Base-by-base conservation (phyloP, 2,329 filamentous ascomycete genomes). In the Phialophora chinensis region DNA sequence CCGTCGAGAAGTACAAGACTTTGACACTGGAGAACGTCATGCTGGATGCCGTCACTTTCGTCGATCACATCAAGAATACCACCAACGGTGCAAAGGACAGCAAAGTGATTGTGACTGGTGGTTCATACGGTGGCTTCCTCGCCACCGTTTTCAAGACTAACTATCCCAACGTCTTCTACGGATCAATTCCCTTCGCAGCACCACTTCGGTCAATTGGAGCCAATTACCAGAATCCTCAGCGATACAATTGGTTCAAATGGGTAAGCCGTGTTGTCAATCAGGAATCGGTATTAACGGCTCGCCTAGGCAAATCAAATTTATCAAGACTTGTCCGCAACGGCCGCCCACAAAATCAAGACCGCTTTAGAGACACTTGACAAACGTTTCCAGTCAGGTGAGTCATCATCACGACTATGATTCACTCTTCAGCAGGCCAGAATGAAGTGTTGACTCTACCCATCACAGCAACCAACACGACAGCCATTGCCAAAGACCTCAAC, bases 11-110 rank as follows among this genome's bases (percentile, higher is more conserved):
- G n/a, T 66, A 49, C 35, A 35, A 20, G 17, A 62, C 58, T 20
- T 35, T 66, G 52, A 66, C 63, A 2, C 23, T 66, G 25, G 63
- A 66, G 52, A 66, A 66, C 14, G 63, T 66, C 42, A 62, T 66
- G 38, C 20, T 20, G 17, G 63, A 66, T n/a, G 60, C 63, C 20
- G 63, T 66, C 23, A 42, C 33, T 20, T 66, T 66, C 27, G 52
- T 66, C 35, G 25, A 61, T 23, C 54, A 62, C 23, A 27, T 66
- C 52, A 62, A 63, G 44, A 50, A 66, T 14, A 66, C 53, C 20
- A 47, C 44, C 17, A 27, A 31, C 7, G 53, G 50, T 14, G 23
- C 59, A 33, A 58, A 50, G n/a, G 33, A 66, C n/a, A 60, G 57
- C 33, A 66, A 66, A 49, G 63, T 66, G 12, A 61, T 66, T 17